Evolutionary conservation across 441 rosid genomes (phyloP).

Genomic region (Adansonia grandidieri): DNA sequence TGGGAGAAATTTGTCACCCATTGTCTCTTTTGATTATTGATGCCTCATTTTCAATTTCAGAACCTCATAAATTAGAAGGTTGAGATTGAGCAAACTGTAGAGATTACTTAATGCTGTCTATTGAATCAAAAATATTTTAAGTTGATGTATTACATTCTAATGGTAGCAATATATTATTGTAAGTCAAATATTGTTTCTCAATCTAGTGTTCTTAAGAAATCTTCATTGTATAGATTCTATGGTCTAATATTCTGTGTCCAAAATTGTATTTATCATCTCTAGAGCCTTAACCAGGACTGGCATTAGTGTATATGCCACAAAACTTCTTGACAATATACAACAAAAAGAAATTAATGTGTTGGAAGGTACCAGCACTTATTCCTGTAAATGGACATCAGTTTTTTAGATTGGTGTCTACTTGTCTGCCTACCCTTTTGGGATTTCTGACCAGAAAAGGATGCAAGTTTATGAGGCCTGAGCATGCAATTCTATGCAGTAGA

Average conservation of each 20-base stretch:
- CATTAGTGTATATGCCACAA: not conserved
- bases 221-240: slow-evolving; percentile 14
- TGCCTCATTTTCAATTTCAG: not conserved
- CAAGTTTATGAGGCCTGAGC: not conserved
- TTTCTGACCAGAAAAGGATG: slow-evolving; percentile 16
- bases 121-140: not conserved
- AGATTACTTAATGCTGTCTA: not conserved
- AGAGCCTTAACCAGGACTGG: not conserved
- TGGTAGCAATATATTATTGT: not conserved
- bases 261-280: not conserved
- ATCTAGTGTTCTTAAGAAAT: not conserved
- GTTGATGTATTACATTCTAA: not conserved
- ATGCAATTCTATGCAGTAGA: not conserved
- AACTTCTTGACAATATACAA: slow-evolving; percentile 7
- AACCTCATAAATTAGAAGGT: not conserved
- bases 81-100: not conserved
- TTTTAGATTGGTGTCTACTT: slow-evolving; percentile 5
- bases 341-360: not conserved
- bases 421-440: slow-evolving; percentile 10
- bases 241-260: slow-evolving; percentile 13
- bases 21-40: slow-evolving; percentile 3
- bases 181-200: not conserved
- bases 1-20: not conserved
- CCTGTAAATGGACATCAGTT: not conserved
- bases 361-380: not conserved